A percentile compares a stretch with the other conserved stretches of the same genome.
Evolutionary conservation across 192 early-diverging fungal species (phyloP).

Genomic region (Coemansia sp.): DNA sequence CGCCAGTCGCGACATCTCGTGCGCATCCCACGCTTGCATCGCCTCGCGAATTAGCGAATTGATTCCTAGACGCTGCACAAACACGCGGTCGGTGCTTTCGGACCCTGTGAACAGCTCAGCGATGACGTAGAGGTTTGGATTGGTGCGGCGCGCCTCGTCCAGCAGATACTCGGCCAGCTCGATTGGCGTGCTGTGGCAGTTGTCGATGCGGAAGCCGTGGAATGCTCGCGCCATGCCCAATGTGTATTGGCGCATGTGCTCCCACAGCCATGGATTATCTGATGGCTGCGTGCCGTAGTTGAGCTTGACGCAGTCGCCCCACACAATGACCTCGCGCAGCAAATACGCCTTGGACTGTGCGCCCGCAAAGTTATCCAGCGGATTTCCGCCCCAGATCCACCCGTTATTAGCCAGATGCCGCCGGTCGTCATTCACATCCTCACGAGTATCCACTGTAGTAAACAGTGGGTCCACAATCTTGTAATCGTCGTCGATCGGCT

Average conservation of each 20-base stretch:
- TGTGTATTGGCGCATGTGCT: conserved; percentile 89
- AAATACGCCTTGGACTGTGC: conserved; percentile 85
- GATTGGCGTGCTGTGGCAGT: conserved; percentile 98
- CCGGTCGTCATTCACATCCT: conserved; percentile 68
- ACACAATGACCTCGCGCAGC: conserved; percentile 92
- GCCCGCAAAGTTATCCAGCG: conserved; percentile 91
- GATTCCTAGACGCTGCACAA: conserved; percentile 91
- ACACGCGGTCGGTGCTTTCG: conserved; percentile 88
- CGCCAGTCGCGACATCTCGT: conserved; percentile 84
- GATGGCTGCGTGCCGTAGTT: conserved; percentile 83
- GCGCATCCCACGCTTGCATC: conserved; percentile 94
- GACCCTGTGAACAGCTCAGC: conserved; percentile 99
- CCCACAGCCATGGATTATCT: conserved; percentile 96
- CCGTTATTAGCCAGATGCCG: conserved; percentile 91
- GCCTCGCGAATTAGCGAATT: conserved; percentile 97
- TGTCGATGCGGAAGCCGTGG: conserved; percentile 97
- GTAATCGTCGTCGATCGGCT: conserved; percentile 69
- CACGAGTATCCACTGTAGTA: conserved; percentile 78
- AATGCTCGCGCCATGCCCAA: conserved; percentile 83
- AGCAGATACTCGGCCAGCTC: conserved; percentile 91
- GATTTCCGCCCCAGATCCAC: conserved; percentile 91
- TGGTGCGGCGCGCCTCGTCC: conserved; percentile 78
- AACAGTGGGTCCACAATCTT: conserved; percentile 94
- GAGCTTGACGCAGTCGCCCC: conserved; percentile 99
- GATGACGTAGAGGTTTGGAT: conserved; percentile 93